Base-by-base conservation (phyloP, 768 basidiomycete species). In the Pleurotus djamor region DNA sequence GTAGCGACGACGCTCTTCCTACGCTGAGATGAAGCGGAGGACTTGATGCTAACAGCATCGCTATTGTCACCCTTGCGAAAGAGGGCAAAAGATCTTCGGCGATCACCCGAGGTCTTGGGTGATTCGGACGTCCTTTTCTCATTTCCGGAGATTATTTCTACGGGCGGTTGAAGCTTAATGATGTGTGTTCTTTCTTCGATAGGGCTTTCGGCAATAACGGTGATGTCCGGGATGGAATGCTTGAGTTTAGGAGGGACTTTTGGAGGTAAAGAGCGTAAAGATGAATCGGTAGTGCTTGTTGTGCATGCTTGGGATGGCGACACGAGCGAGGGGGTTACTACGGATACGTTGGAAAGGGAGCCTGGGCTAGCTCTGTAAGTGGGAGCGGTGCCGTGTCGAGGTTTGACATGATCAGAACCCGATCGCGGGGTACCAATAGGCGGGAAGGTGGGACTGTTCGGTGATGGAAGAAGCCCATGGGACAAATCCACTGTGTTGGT, bases 271-370 rank as follows among this genome's bases (percentile, higher is more conserved):
- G 57, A 58, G 12, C 10, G 33, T 33, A 67, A 63, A 12, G 63
- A 58, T 9, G 71, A 69, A 37, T 47, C 58, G 33, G 62, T 45
- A 16, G 65, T 61, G 35, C 72, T 65, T 13, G 61, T 58, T 3
- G 67, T 65, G 17, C 65, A 71, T 13, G 66, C 63, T 44, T 69
- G 68, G 17, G 74, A 74, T 33, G 66, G 61, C n/a, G 64, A 62
- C 38, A 69, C 69, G 37, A 68, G 61, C 5, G 75, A 68, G 7
- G 71, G 70, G 3, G 71, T 69, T 21, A 64, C 61, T 21, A 67
- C 21, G 13, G 64, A 72, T 36, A 71, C 65, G 6, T 62, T 60
- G 51, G 71, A 69, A 59, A 65, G 59, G n/a, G 59, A 65, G 13
- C n/a, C 34, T 14, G 12, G 36, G 60, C 60, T 63, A 13, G 35